Conservation (phyloP, 129 eudicot genomes). For the Erigeron canadensis region DNA sequence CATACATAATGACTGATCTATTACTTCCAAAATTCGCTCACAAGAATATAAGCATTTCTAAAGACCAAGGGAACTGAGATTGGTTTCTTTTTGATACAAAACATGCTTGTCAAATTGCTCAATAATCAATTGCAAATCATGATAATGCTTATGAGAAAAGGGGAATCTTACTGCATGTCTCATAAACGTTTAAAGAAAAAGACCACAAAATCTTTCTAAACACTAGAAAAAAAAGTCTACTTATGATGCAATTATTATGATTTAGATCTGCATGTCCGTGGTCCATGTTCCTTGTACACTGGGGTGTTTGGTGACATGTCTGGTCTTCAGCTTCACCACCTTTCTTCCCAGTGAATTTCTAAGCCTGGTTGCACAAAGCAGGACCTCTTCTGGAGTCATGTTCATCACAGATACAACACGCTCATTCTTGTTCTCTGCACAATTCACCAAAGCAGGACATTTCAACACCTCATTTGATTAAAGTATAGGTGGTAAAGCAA, state of each 20-base stretch:
- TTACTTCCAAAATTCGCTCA: neutral
- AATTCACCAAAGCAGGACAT: neutral
- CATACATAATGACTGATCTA: neutral
- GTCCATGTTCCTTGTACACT: slow-evolving; percentile 98
- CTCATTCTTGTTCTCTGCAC: slow-evolving; percentile 77
- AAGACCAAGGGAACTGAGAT: neutral
- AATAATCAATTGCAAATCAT: slow-evolving; percentile 10
- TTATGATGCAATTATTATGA: slow-evolving; percentile 2
- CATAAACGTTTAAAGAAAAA: neutral
- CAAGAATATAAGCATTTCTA: neutral
- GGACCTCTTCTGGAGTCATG: slow-evolving; percentile 67
- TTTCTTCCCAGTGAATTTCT: slow-evolving; percentile 85
- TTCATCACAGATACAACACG: slow-evolving; percentile 77
- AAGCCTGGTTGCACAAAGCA: slow-evolving; percentile 62
- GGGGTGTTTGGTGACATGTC: slow-evolving; percentile 83
- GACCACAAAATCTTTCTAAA: neutral
- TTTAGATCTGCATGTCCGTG: slow-evolving; percentile 53
- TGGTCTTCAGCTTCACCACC: slow-evolving; percentile 84
- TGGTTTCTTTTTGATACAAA: neutral
- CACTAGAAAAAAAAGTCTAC: slow-evolving; percentile 1
- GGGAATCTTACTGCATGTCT: slow-evolving; percentile 8
- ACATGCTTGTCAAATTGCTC: slow-evolving; percentile 5
- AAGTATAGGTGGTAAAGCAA: neutral
- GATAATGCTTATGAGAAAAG: slow-evolving; percentile 13
- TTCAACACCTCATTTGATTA: neutral